Base-by-base conservation (phyloP, 2,329 filamentous ascomycete species). In the Didymella exigua region DNA sequence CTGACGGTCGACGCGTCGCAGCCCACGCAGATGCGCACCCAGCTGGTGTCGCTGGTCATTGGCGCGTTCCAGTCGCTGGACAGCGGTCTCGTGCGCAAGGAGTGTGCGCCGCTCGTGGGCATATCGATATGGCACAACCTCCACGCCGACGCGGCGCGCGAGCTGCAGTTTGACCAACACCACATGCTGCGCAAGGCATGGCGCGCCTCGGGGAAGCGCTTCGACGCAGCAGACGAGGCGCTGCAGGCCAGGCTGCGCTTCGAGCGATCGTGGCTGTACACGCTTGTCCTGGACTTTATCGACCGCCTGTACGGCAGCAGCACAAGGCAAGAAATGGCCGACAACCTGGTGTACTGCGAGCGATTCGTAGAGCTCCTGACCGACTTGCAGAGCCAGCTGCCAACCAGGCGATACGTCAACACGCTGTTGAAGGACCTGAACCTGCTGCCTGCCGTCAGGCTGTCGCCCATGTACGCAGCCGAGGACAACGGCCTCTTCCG, bases 111-210 rank as follows among this genome's bases (percentile, higher is more conserved):
- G 1, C 80, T 99, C 46, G 93, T 99, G 18, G 95, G 92, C 11
- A 96, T 99, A 66, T 89, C 90, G 1, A 91, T 95, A 66, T 99
- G 95, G 95, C 91, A 98, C 69, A 96, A 96, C 70, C 78, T 99
- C 31, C 89, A 90, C 26, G 89, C 84, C 52, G 91, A 96, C 29
- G 82, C 84, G 54, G 84, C 87, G 59, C 85, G 91, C 62, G 90
- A 96, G 49, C 79, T 80, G 29, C 85, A 87, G 50, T 82, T 99
- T 26, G 86, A 90, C 37, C 87, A 90, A 63, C 84, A 85, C 41
- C 77, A 85, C n/a, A 87, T 90, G 61, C 76, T 96, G 66, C 88
- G 86, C 71, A 98, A 97, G 74, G 89, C 91, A 44, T 99, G 95
- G 95, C 88, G 91, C 67, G 91, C 93, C 8, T 84, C 92, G 1